Conservation (phyloP, 2,329 filamentous ascomycete genomes). For the Zalaria obscura region DNA sequence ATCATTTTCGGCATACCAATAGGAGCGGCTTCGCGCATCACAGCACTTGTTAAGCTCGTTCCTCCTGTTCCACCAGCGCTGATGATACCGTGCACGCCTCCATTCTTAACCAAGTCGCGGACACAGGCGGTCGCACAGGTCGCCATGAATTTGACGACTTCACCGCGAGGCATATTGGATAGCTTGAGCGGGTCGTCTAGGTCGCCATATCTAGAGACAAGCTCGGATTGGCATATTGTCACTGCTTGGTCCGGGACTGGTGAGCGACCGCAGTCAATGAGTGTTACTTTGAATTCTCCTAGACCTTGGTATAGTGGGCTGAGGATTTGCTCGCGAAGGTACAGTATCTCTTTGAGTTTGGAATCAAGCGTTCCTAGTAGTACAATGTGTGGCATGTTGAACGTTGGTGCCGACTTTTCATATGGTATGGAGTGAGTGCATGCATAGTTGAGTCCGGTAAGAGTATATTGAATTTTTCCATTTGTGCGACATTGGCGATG, state of each 20-base stretch:
- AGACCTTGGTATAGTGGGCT: not conserved
- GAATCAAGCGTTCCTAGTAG: conserved; percentile 52
- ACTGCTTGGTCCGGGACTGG: conserved; percentile 31
- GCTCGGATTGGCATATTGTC: conserved; percentile 27
- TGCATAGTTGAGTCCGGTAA: too few species aligned
- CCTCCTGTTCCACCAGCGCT: conserved; percentile 49
- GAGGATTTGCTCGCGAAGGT: conserved; percentile 34
- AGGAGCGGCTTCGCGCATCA: conserved; percentile 47
- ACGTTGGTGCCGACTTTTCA: not conserved
- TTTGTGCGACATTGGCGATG: too few species aligned
- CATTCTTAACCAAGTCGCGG: conserved; percentile 32
- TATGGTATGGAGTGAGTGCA: too few species aligned
- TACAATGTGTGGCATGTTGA: conserved; percentile 28
- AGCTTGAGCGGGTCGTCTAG: conserved; percentile 14
- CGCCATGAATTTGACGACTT: conserved; percentile 45
- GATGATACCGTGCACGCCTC: conserved; percentile 42
- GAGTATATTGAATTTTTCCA: too few species aligned
- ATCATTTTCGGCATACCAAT: conserved; percentile 57
- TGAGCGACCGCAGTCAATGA: conserved; percentile 43
- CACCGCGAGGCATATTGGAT: conserved; percentile 31
- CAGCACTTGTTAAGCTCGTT: conserved; percentile 43
- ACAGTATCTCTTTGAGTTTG: conserved; percentile 46
- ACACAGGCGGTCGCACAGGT: conserved; percentile 30
- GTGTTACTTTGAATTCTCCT: conserved; percentile 21
- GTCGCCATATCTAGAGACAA: conserved; percentile 23